A percentile compares a stretch with the other conserved stretches of the same genome.
Evolutionary conservation across 2,329 filamentous ascomycete species (phyloP).

Genomic region (Myriangium duriaei): DNA sequence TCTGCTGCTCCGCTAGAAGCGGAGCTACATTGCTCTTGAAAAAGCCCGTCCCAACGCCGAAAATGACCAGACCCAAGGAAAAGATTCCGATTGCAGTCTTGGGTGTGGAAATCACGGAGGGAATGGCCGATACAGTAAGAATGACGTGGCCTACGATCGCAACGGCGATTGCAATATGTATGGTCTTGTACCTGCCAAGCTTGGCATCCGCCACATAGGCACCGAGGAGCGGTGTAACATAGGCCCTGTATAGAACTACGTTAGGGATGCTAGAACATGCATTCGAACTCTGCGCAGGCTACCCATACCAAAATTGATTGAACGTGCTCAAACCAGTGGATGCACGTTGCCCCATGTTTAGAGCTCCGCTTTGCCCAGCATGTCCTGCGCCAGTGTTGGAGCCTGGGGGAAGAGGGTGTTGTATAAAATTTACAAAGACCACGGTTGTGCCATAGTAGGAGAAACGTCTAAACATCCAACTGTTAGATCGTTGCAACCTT

Average conservation of each 20-base stretch:
- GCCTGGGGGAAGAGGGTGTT: slow-evolving; percentile 19
- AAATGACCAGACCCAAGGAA: slow-evolving; percentile 50
- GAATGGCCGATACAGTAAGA: slow-evolving; percentile 52
- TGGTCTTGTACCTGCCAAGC: slow-evolving; percentile 57
- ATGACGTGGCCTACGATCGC: slow-evolving; percentile 56
- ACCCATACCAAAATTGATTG: slow-evolving; percentile 39
- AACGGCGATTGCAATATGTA: slow-evolving; percentile 51
- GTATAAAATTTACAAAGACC: slow-evolving; percentile 39
- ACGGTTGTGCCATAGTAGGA: slow-evolving; percentile 32
- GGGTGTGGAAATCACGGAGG: slow-evolving; percentile 44
- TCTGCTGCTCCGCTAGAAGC: slow-evolving; percentile 37
- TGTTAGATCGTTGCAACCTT: slow-evolving; percentile 40
- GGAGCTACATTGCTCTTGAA: slow-evolving; percentile 66
- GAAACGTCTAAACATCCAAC: slow-evolving; percentile 32
- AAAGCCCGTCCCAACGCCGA: slow-evolving; percentile 65
- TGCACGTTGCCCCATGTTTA: slow-evolving; percentile 29
- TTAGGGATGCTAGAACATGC: too few species aligned
- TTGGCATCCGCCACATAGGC: slow-evolving; percentile 53
- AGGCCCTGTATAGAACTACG: too few species aligned
- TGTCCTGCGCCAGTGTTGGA: slow-evolving; percentile 26
- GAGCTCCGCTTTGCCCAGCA: slow-evolving; percentile 28
- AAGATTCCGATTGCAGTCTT: slow-evolving; percentile 52
- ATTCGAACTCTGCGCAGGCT: too few species aligned
- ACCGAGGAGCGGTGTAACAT: slow-evolving; percentile 32
- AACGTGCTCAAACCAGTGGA: slow-evolving; percentile 35